phyloP scores from a whole-genome alignment of 805 yeast species.

The Yamadazyma nakazawae region DNA sequence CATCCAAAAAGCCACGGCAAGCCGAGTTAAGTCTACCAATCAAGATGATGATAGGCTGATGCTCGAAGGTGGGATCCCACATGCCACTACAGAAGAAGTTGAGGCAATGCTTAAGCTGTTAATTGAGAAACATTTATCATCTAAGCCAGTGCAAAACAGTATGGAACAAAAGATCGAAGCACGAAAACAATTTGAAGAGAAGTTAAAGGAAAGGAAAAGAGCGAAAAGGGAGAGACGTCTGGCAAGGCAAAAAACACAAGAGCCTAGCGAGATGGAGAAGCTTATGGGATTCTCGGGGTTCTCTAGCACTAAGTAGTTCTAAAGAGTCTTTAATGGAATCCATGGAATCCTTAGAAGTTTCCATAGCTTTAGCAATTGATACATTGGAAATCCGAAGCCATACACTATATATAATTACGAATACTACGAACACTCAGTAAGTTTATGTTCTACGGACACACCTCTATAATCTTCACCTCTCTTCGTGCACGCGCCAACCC shows the following conservation, averaged over 20 bases:
- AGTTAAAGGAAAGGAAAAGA: constrained; percentile 25
- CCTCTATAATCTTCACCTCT: background rate
- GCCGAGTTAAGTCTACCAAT: constrained; percentile 2
- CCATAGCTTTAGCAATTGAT: no score
- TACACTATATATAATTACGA: no score
- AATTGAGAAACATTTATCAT: constrained; percentile 19
- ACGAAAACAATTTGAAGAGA: constrained; percentile 37
- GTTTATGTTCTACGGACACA: no score
- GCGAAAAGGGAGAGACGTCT: constrained; percentile 14
- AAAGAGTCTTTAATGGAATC: no score
- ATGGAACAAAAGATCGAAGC: constrained; percentile 40
- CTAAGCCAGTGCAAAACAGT: constrained; percentile 26
- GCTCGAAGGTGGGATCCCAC: constrained; percentile 33
- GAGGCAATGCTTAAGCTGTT: constrained; percentile 25
- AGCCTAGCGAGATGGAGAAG: constrained; percentile 16
- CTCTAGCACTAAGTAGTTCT: background rate
- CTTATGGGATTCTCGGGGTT: constrained; percentile 56
- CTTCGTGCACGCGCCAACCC: constrained; percentile 5
- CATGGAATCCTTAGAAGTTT: no score
- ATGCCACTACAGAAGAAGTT: constrained; percentile 36
- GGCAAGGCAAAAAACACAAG: constrained; percentile 17
- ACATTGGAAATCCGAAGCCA: no score
- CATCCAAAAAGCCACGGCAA: constrained; percentile 30
- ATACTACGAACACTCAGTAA: no score
- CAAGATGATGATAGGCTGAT: constrained; percentile 15